These are phyloP conservation scores for Tuber melanosporum DNA, from an alignment of 495 filamentous ascomycete genomes.

Conservation along the genomic window DNA sequence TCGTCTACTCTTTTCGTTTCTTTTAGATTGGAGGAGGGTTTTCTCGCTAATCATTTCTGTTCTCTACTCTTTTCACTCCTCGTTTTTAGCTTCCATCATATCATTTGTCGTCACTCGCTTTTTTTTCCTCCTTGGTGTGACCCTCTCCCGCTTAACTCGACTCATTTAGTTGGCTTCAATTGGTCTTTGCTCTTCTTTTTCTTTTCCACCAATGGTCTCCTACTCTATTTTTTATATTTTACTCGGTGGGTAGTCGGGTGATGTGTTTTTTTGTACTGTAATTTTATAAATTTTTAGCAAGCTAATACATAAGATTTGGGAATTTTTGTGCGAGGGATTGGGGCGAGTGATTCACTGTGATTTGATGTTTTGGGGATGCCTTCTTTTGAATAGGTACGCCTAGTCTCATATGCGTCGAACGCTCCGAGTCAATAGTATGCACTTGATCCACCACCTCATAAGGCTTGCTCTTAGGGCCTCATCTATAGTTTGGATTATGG, in stretches of 20 bases:
- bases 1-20: background rate
- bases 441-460: background rate
- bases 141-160: background rate
- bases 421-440: background rate
- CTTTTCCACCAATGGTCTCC: background rate
- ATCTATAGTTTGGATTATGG: background rate
- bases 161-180: background rate
- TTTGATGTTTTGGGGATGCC: background rate
- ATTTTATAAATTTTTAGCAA: background rate
- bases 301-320: background rate
- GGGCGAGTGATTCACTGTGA: background rate
- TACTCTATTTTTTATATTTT: background rate
- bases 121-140: background rate
- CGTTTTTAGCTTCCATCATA: background rate
- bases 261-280: constrained; percentile 1
- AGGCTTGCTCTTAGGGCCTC: background rate
- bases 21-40: background rate
- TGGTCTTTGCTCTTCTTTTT: background rate
- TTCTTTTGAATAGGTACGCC: background rate
- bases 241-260: background rate
- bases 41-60: background rate
- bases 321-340: background rate
- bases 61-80: background rate
- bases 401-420: background rate
- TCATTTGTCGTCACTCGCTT: background rate